Base-by-base conservation (phyloP, 2,329 filamentous ascomycete genomes). In the Neopestalotiopsis sp. region DNA sequence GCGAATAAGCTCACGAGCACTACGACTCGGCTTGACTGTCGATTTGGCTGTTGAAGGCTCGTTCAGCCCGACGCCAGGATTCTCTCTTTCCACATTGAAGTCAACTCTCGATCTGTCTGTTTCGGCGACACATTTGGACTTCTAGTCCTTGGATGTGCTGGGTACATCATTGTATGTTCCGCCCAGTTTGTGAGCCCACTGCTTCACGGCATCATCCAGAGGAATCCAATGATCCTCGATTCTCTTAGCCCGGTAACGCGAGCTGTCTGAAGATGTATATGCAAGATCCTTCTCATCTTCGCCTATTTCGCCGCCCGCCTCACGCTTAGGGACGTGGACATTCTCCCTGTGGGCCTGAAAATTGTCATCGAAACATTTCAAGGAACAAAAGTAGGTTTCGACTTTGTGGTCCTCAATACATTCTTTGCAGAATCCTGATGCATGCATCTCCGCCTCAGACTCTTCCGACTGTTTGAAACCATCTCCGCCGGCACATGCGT, bases 121-220 rank as follows among this genome's bases (percentile, higher is more conserved):
- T 20, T 34, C 52, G 6, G n/a, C 5, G 32, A 56, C 17, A 34
- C 24, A 32, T 13, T 49, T 24, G 24, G 40, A 38, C 6, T n/a
- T 60, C 45, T 59, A 42, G 24, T 34, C 32, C 17, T 68, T 28
- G 28, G 28, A 28, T 28, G 56, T 12, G 12, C 12, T 20, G 10
- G 20, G 24, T 13, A 38, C 24, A 12, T 42, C n/a, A 6, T 66
- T 49, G 57, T 57, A n/a, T 12, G 28, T 42, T 24, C 42, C 58
- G 17, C 66, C 59, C 49, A 60, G 30, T 14, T 68, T 84, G 71
- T 89, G 82, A 12, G 88, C 87, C 81, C 88, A 90, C 67, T 88
- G 80, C 73, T 85, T 83, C 82, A 77, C 63, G n/a, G 73, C 76
- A 65, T 77, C 72, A 13, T 71, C 71, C 17, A 78, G 68, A 2